Base-by-base conservation (phyloP, 2,329 filamentous ascomycete genomes). In the Clarireedia homoeocarpa region DNA sequence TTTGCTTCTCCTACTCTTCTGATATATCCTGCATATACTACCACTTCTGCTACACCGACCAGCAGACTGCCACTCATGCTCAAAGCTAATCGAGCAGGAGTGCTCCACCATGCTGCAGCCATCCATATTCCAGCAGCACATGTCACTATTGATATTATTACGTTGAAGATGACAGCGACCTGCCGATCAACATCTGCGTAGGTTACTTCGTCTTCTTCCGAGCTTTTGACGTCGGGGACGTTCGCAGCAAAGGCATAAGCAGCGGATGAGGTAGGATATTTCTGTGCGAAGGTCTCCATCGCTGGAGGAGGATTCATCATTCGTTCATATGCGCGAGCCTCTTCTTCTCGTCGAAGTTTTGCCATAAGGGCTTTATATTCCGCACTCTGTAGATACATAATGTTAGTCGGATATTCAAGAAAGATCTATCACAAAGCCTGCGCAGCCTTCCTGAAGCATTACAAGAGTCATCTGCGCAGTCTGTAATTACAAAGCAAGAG, bases 301-400 rank as follows among this genome's bases (percentile, higher is more conserved):
- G 74, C 70, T 1, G 77, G 71, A 2, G 74, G 72, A 1, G 85
- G 82, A 60, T 85, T 84, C 51, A 86, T 73, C 84, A 97, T 90
- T 67, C 85, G 83, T 63, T 89, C 81, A 75, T 97, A 99, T 52
- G 83, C 79, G 59, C 86, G 83, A 62, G 84, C 81, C 75, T 97
- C 91, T 73, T 92, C 87, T 66, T 94, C 85, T 58, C 80, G 83
- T 60, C 90, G 89, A 20, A 99, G 82, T 15, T 86, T 84, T 24
- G 84, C 84, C 90, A 97, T 97, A 1, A 96, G 77, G 6, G 85
- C 86, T 70, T 89, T 88, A 74, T 92, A 97, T 72, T 95, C 87
- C 6, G 84, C 75, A 1, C 86, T 86, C 83, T 95, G 30, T 58
- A 9, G 55, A 23, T 9, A 9, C 6, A 23, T 10, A 6, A 46